Conservation (phyloP, 208 protist species). For the Naegleria lovaniensis region DNA sequence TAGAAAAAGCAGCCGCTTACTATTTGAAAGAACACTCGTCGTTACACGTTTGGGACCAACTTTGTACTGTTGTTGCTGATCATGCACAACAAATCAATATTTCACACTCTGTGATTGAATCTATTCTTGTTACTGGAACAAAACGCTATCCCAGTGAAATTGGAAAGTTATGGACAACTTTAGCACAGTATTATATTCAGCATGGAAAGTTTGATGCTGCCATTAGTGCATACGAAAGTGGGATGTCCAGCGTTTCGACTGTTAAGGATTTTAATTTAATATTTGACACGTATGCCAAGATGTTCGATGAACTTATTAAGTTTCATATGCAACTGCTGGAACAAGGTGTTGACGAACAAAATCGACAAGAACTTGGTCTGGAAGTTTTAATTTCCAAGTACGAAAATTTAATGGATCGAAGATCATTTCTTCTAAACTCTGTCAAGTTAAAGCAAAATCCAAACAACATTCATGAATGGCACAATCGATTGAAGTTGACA, state of each 20-base stretch:
- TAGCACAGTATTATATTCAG: constrained; percentile 78
- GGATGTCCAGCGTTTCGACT: constrained; percentile 57
- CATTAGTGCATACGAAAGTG: constrained; percentile 82
- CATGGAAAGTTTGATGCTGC: constrained; percentile 68
- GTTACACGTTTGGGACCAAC: constrained; percentile 67
- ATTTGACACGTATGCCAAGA: constrained; percentile 76
- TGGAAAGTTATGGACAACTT: constrained; percentile 67
- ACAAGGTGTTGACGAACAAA: constrained; percentile 22
- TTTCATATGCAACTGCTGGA: constrained; percentile 37
- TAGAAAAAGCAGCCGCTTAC: neutral
- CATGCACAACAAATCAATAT: constrained; percentile 54
- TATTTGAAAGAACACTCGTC: neutral
- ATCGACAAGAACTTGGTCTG: constrained; percentile 40
- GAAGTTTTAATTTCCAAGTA: constrained; percentile 60
- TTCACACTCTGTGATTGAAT: constrained; percentile 48
- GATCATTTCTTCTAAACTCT: constrained; percentile 61
- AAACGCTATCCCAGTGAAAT: constrained; percentile 63
- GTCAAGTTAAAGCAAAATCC: constrained; percentile 76
- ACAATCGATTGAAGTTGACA: constrained; percentile 57
- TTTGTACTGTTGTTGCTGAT: constrained; percentile 65
- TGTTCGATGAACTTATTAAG: constrained; percentile 43
- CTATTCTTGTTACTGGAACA: constrained; percentile 60
- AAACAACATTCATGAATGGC: constrained; percentile 79
- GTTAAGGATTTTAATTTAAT: constrained; percentile 76
- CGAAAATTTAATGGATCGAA: constrained; percentile 62